phyloP scores from a whole-genome alignment of 2,329 filamentous ascomycete species.

The Geoglossum cookeanum region DNA sequence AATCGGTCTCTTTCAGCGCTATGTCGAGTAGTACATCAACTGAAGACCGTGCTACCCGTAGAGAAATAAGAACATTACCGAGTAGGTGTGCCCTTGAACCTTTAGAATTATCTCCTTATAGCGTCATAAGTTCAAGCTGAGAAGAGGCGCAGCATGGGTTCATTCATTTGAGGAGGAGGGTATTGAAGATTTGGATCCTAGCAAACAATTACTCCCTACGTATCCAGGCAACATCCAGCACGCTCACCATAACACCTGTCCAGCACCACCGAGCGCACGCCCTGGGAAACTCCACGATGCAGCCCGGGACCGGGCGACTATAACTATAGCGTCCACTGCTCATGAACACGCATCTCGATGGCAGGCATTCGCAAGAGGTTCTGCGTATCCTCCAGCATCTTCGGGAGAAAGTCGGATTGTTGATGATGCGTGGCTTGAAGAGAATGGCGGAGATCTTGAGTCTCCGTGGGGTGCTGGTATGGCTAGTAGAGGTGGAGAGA shows the following conservation, averaged over 20 bases:
- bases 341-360: slow-evolving; percentile 13
- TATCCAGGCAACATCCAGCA: slow-evolving; percentile 22
- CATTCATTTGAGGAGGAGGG: slow-evolving; percentile 23
- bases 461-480: slow-evolving; percentile 31
- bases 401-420: slow-evolving; percentile 7
- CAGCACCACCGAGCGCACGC: slow-evolving; percentile 7
- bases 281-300: slow-evolving; percentile 11
- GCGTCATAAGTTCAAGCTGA: not conserved
- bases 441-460: slow-evolving; percentile 28
- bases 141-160: slow-evolving; percentile 22
- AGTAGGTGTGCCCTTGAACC: slow-evolving; percentile 13
- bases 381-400: slow-evolving; percentile 10
- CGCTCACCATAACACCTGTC: slow-evolving; percentile 27
- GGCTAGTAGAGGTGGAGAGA: slow-evolving; percentile 29
- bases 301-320: slow-evolving; percentile 13
- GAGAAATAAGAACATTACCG: slow-evolving; percentile 19
- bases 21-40: not conserved
- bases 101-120: not conserved
- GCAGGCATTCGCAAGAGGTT: slow-evolving; percentile 13
- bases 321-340: slow-evolving; percentile 11
- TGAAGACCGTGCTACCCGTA: slow-evolving; percentile 7
- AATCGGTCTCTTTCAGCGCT: not conserved
- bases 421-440: slow-evolving; percentile 27
- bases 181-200: slow-evolving; percentile 16
- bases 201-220: slow-evolving; percentile 14